Base-by-base conservation (phyloP, 164 flowering plant genomes). In the Buxus sempervirens region DNA sequence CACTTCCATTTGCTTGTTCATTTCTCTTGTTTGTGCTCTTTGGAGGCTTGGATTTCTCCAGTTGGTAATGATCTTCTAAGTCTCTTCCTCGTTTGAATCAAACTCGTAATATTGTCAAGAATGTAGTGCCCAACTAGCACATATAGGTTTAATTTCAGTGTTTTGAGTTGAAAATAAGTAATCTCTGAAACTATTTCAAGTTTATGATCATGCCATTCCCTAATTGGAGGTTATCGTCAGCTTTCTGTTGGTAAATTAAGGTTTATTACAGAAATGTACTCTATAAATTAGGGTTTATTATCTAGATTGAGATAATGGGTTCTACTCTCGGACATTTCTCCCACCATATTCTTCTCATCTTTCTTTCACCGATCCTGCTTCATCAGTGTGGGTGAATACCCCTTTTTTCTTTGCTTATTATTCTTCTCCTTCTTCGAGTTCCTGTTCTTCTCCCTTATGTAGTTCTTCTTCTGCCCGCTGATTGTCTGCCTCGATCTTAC, bases 291-390 rank as follows among this genome's bases (percentile, higher is more conserved):
- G 18, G 51, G 51, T 45, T 45, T 15, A 1, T 45, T 45, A 3
- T 7, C 55, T 69, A 64, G 73, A 69, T 73, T 54, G 70, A 77
- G 85, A 82, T 81, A 78, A 83, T 80, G 84, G 81, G 64, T 60
- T 64, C 9, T 63, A 75, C 79, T 62, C 76, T 76, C 81, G 72
- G 81, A 82, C 85, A 83, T 79, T 79, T 80, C 72, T 75, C 73
- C 76, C 76, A 70, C 82, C 85, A 71, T 78, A 70, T 79, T 77
- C 81, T 72, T 81, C 79, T 77, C 73, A 61, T 79, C 77, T 72
- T 57, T 75, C 57, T 65, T 64, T 60, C 66, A 25, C 55, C 71
- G 78, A 72, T 75, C 78, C 78, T 79, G 72, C 71, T 61, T 63
- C 64, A 68, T 36, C 57, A 60, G 65, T 68, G 64, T 73, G 72